Evolutionary conservation across 108 stramenopile species (phyloP), one percentile per base, ranked within the genome.

Genomic region (Parietichytrium sp.): DNA sequence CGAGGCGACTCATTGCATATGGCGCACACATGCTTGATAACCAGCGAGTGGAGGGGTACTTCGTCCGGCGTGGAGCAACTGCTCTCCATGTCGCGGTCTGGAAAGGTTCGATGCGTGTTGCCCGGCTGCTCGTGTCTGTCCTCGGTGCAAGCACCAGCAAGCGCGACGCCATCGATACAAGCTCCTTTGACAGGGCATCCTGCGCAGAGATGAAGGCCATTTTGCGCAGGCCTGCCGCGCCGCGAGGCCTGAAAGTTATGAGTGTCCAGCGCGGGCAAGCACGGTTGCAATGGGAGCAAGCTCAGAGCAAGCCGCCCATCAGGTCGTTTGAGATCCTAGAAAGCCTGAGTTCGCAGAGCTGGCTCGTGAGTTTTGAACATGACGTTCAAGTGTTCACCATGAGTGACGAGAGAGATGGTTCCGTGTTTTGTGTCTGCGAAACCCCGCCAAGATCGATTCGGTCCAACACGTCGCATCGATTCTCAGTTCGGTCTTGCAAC

Each of bases 41-140:
- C 10, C 10, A 72, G 10, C 38, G 61, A 13, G n/a, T n/a, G n/a
- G n/a, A n/a, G n/a, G n/a, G n/a, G n/a, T n/a, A n/a, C n/a, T 45
- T 45, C 20, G 42, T 72, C 13, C 6, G 20, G 12, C 61, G 45
- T 13, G 61, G 61, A 16, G 61, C 61, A 16, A 72, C 61, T 6
- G 36, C 38, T 25, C 25, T 72, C n/a, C 61, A 72, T 27, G 38
- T 72, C n/a, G 61, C 61, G 29, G 61, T 72, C n/a, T 72, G 61
- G 61, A 72, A 72, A 27, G 20, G 45, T 27, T 36, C 61, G 10
- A 7, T 33, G 1, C 61, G 61, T 42, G 61, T 72, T 12, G 61
- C 42, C 10, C 33, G 42, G 6, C 4, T 72, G n/a, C 20, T 72
- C 38, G 45, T 33, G 10, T 36, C 61, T 36, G n/a, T n/a, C n/a